Evolutionary conservation across 129 eudicot species (phyloP).

Genomic region (Tanacetum coccineum): DNA sequence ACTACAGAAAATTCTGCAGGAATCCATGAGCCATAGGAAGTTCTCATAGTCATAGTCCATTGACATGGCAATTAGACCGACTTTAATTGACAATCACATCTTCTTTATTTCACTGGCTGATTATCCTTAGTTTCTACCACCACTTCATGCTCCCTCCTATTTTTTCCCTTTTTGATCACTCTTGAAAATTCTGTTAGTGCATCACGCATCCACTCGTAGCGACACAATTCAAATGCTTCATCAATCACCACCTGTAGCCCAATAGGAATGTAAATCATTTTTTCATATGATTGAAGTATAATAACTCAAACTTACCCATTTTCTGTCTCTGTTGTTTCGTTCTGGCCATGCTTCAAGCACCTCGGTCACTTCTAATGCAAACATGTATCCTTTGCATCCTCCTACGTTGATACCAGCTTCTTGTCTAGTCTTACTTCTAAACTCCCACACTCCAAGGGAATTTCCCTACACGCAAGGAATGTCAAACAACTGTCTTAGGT

Average conservation of each 20-base stretch:
- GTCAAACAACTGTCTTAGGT: no score
- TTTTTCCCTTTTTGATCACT: slow-evolving; percentile 25
- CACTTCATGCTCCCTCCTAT: slow-evolving; percentile 23
- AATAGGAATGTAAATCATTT: slow-evolving; percentile 4
- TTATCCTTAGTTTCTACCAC: slow-evolving; percentile 23
- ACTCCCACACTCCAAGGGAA: slow-evolving; percentile 62
- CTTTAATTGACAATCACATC: slow-evolving; percentile 37
- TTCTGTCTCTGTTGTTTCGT: slow-evolving; percentile 48
- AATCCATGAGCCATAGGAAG: slow-evolving; percentile 39
- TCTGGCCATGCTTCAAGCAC: slow-evolving; percentile 76
- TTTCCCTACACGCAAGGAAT: slow-evolving; percentile 27
- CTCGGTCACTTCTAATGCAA: slow-evolving; percentile 61
- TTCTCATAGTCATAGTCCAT: slow-evolving; percentile 31
- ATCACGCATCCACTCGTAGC: slow-evolving; percentile 63
- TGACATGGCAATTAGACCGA: slow-evolving; percentile 38
- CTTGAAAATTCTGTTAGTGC: slow-evolving; percentile 42
- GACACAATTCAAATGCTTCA: slow-evolving; percentile 54
- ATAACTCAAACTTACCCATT: slow-evolving; percentile 46
- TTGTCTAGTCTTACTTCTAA: slow-evolving; percentile 68
- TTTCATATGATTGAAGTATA: not conserved
- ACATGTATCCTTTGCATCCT: slow-evolving; percentile 70
- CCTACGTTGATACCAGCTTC: slow-evolving; percentile 43
- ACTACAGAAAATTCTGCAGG: slow-evolving; percentile 39
- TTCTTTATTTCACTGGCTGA: slow-evolving; percentile 16
- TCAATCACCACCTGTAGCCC: slow-evolving; percentile 36